Evolutionary conservation across 305 asterid species (phyloP).

Genomic region (Fraxinus albicans): DNA sequence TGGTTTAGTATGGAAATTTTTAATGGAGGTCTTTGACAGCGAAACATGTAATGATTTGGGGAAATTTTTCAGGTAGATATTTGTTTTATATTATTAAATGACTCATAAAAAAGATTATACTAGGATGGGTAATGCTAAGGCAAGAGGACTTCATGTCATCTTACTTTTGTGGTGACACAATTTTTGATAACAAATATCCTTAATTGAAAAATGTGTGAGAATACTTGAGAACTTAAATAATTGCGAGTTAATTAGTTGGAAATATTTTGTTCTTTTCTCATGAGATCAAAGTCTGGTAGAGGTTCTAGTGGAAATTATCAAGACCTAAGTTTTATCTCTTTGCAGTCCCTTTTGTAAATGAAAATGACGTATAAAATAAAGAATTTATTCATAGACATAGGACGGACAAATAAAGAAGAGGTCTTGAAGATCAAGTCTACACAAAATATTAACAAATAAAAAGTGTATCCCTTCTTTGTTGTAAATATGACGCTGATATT

Average conservation of each 20-base stretch:
- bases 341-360: neutral
- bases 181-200: neutral
- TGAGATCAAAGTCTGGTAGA: neutral
- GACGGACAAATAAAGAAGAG: neutral
- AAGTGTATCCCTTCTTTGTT: neutral
- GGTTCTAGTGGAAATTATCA: neutral
- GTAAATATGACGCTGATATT: neutral
- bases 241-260: neutral
- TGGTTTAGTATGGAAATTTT: neutral
- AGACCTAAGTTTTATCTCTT: neutral
- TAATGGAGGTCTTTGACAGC: neutral
- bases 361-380: neutral
- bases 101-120: neutral
- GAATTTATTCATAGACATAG: neutral
- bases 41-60: neutral
- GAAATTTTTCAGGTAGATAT: neutral
- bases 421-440: neutral
- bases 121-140: neutral
- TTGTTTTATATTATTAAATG: neutral
- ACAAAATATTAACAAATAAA: neutral
- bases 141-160: neutral
- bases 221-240: neutral
- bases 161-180: neutral
- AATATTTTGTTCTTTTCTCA: neutral
- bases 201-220: neutral